Evolutionary conservation across 2,329 filamentous ascomycete genomes (phyloP).

Genomic region (Trichoderma semiorbis): DNA sequence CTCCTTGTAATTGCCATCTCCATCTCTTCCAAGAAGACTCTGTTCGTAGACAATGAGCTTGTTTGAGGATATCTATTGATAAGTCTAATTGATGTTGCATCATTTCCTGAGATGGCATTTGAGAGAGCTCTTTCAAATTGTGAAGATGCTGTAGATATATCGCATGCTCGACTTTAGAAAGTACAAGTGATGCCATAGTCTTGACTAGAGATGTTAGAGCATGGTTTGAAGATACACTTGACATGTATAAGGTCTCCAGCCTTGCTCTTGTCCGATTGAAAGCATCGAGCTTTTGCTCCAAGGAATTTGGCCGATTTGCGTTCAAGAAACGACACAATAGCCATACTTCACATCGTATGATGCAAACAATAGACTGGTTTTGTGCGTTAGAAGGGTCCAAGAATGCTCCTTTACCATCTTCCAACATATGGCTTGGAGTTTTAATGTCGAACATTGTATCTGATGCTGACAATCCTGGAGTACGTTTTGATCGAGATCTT

Average conservation of each 20-base stretch:
- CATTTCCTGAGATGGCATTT: not conserved
- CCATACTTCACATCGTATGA: not conserved
- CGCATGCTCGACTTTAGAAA: not conserved
- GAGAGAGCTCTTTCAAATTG: not conserved
- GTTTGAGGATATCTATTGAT: not conserved
- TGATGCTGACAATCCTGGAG: not conserved
- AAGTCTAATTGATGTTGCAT: not conserved
- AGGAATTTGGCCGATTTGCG: not conserved
- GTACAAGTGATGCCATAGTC: not conserved
- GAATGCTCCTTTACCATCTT: not conserved
- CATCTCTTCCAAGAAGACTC: conserved; percentile 18
- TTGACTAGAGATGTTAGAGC: not conserved
- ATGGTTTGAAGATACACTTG: not conserved
- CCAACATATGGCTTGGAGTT: not conserved
- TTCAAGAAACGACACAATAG: not conserved
- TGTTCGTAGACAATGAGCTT: not conserved
- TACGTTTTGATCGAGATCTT: not conserved
- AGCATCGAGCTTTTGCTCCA: not conserved
- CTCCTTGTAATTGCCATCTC: conserved; percentile 31
- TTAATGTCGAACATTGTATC: not conserved
- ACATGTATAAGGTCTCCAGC: not conserved
- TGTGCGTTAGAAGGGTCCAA: not conserved
- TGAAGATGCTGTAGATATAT: not conserved
- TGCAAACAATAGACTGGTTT: not conserved
- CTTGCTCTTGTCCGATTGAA: not conserved